Percentiles rank a stretch among this genome's conserved stretches.
phyloP scores from a whole-genome alignment of 768 basidiomycete species.

The Tricholoma sp. region DNA sequence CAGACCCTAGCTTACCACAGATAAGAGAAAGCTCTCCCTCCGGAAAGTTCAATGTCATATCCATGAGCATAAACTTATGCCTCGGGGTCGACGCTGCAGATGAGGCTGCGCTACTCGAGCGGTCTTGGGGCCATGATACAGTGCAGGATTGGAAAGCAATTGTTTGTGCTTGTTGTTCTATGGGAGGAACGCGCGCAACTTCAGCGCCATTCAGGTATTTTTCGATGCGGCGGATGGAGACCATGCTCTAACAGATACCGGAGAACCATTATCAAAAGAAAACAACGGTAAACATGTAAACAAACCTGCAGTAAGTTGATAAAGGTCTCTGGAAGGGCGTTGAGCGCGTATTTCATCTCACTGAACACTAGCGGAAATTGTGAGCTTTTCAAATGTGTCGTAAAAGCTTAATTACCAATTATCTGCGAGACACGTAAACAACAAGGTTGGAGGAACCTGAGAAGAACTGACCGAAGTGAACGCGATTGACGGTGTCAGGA shows the following conservation, averaged over 20 bases:
- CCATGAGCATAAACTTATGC: slow-evolving; percentile 75
- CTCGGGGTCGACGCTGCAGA: slow-evolving; percentile 69
- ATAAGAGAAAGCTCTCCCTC: slow-evolving; percentile 74
- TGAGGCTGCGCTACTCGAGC: slow-evolving; percentile 40
- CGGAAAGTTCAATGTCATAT: slow-evolving; percentile 76
- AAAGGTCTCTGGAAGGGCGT: slow-evolving; percentile 85
- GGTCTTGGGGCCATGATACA: slow-evolving; percentile 86
- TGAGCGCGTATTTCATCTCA: slow-evolving; percentile 85
- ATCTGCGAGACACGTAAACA: slow-evolving; percentile 37
- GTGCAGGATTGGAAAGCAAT: slow-evolving; percentile 83
- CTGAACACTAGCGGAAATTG: slow-evolving; percentile 58
- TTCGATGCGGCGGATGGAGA: slow-evolving; percentile 87
- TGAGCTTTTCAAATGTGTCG: background rate
- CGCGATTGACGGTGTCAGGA: slow-evolving; percentile 77
- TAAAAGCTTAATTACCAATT: slow-evolving; percentile 23
- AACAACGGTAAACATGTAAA: background rate
- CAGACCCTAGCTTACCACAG: slow-evolving; percentile 86
- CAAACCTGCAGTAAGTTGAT: slow-evolving; percentile 81
- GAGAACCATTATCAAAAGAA: background rate
- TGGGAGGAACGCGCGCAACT: slow-evolving; percentile 55
- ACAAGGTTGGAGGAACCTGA: slow-evolving; percentile 38
- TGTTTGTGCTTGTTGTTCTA: slow-evolving; percentile 49
- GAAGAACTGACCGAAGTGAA: slow-evolving; percentile 59
- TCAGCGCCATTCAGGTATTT: slow-evolving; percentile 80
- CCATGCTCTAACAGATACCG: slow-evolving; percentile 47